phyloP scores from a whole-genome alignment of 1,284 basidiomycete species.

The Flammula alnicola region DNA sequence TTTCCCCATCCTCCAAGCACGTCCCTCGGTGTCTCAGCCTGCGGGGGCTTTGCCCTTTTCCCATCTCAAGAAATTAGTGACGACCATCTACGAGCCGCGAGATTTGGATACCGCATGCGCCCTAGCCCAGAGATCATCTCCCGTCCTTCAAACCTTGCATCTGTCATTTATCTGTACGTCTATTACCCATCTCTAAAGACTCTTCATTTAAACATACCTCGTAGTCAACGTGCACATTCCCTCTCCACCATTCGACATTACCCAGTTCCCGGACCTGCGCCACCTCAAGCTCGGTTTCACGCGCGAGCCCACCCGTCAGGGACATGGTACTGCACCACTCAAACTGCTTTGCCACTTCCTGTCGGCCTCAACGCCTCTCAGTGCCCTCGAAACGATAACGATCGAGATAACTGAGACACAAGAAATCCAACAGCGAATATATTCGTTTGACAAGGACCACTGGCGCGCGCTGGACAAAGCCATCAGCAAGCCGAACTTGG shows the following conservation, averaged over 20 bases:
- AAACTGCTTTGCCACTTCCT: background rate
- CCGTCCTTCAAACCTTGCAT: background rate
- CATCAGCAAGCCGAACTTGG: background rate
- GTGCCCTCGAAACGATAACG: background rate
- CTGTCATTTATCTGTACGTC: background rate
- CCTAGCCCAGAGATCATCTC: background rate
- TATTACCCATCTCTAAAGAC: too few species aligned
- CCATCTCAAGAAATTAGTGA: background rate
- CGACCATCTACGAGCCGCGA: background rate
- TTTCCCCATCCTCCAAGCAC: background rate
- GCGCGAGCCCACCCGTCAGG: background rate
- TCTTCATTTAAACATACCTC: too few species aligned
- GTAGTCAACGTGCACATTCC: too few species aligned
- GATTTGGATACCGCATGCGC: background rate
- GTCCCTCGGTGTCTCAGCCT: background rate
- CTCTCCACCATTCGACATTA: background rate
- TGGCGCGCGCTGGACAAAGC: slow-evolving; percentile 2
- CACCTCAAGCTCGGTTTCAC: background rate
- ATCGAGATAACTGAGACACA: background rate
- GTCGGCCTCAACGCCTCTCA: background rate
- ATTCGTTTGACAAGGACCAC: background rate
- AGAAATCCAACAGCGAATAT: background rate
- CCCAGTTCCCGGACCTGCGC: background rate
- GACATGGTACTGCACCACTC: background rate
- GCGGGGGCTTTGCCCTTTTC: background rate